These are phyloP conservation scores for Cotoneaster glaucophyllus DNA, from an alignment of 306 rosid species.

Conservation along the genomic window DNA sequence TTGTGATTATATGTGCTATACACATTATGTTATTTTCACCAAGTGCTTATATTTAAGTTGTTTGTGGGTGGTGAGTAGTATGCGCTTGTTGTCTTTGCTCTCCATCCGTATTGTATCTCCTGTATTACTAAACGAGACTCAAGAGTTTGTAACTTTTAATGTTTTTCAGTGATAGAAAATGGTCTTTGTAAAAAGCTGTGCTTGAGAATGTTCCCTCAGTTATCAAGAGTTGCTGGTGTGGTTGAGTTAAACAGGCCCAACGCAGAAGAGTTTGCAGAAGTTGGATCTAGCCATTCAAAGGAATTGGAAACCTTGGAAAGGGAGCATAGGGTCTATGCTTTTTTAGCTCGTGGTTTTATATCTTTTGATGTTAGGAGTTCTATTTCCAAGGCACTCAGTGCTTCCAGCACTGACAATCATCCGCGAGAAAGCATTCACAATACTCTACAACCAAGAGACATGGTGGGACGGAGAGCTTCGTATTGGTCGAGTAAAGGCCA, in stretches of 20 bases:
- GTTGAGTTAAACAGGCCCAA: slow-evolving; percentile 42
- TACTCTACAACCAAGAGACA: slow-evolving; percentile 49
- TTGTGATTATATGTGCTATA: neutral
- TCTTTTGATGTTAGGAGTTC: slow-evolving; percentile 34
- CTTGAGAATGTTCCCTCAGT: slow-evolving; percentile 76
- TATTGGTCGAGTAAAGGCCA: slow-evolving; percentile 97
- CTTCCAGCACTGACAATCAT: slow-evolving; percentile 89
- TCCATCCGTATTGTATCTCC: neutral
- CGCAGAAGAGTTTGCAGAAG: slow-evolving; percentile 34
- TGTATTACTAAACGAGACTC: neutral
- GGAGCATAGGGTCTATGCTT: slow-evolving; percentile 60
- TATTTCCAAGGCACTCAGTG: slow-evolving; percentile 46
- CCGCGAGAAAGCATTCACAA: slow-evolving; percentile 71
- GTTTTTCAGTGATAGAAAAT: slow-evolving; percentile 62
- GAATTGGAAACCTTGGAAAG: slow-evolving; percentile 49
- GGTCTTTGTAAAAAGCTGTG: slow-evolving; percentile 69
- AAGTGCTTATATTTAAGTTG: neutral
- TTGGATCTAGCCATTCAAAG: slow-evolving; percentile 53
- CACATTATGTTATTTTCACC: neutral
- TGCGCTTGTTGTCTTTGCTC: neutral
- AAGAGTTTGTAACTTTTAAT: neutral
- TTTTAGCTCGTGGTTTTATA: slow-evolving; percentile 31
- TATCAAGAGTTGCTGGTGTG: slow-evolving; percentile 46
- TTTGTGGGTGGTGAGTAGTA: neutral
- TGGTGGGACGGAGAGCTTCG: slow-evolving; percentile 21